Evolutionary conservation across 2,329 filamentous ascomycete species (phyloP).

Genomic region (Rutstroemia sydowiana): DNA sequence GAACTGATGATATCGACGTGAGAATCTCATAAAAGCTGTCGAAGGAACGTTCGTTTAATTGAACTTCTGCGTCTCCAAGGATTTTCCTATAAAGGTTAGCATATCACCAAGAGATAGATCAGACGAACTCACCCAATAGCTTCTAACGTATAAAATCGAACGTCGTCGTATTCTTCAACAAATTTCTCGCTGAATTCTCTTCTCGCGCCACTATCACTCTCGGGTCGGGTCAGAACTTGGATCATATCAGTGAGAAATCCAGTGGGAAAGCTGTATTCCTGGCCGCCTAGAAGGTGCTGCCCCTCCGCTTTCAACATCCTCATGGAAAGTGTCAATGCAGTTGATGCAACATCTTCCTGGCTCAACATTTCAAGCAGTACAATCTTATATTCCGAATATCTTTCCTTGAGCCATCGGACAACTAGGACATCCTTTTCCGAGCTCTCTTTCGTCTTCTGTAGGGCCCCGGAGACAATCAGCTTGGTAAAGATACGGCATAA

Average conservation of each 20-base stretch:
- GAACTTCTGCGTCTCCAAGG: slow-evolving; percentile 26
- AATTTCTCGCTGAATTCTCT: slow-evolving; percentile 72
- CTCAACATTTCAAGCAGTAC: slow-evolving; percentile 54
- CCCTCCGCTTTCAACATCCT: slow-evolving; percentile 75
- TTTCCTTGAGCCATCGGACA: slow-evolving; percentile 69
- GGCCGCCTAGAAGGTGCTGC: slow-evolving; percentile 50
- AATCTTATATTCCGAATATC: slow-evolving; percentile 63
- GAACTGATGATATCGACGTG: slow-evolving; percentile 61
- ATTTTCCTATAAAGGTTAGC: slow-evolving; percentile 27
- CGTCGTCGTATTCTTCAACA: slow-evolving; percentile 72
- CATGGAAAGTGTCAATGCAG: slow-evolving; percentile 74
- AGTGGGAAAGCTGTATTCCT: slow-evolving; percentile 63
- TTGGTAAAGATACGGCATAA: slow-evolving; percentile 82
- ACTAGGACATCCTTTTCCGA: slow-evolving; percentile 70
- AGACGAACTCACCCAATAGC: slow-evolving; percentile 55
- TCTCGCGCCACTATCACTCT: slow-evolving; percentile 51
- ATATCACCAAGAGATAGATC: slow-evolving; percentile 10
- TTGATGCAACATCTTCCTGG: slow-evolving; percentile 56
- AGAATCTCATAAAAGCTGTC: slow-evolving; percentile 56
- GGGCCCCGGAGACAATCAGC: slow-evolving; percentile 64
- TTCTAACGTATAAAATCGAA: slow-evolving; percentile 75
- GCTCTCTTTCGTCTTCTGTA: slow-evolving; percentile 57
- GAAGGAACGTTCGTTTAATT: slow-evolving; percentile 34
- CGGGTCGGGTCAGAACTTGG: slow-evolving; percentile 49
- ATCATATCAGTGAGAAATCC: slow-evolving; percentile 60